Evolutionary conservation across 441 rosid species (phyloP).

Genomic region (Codiaeum variegatum): DNA sequence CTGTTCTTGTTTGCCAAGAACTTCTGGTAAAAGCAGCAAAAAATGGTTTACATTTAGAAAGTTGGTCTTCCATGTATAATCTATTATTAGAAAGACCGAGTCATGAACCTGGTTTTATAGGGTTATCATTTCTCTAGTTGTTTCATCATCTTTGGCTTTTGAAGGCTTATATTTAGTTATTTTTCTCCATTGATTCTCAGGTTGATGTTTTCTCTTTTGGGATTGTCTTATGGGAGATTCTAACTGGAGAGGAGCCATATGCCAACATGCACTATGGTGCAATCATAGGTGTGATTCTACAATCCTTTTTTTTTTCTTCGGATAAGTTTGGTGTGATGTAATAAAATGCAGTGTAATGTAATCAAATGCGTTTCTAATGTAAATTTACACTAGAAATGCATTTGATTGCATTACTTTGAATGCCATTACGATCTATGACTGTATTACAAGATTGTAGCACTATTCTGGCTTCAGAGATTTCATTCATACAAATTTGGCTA

Average conservation of each 20-base stretch:
- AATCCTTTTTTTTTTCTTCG: constrained; percentile 9
- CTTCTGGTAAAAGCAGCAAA: background rate
- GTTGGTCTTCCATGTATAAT: background rate
- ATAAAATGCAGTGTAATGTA: too few species aligned
- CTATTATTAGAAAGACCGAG: background rate
- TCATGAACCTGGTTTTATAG: background rate
- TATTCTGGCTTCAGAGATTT: background rate
- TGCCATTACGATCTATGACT: background rate
- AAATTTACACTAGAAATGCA: too few species aligned
- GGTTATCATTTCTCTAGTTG: constrained; percentile 3
- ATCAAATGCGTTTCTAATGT: too few species aligned
- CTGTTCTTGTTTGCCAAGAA: background rate
- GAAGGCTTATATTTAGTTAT: background rate
- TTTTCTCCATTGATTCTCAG: constrained; percentile 32
- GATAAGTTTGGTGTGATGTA: too few species aligned
- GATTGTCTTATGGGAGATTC: constrained; percentile 93
- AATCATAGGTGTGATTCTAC: constrained; percentile 58
- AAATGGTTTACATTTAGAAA: background rate
- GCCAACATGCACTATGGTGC: constrained; percentile 96
- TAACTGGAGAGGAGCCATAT: constrained; percentile 94
- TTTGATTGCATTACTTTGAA: too few species aligned
- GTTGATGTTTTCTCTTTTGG: constrained; percentile 95
- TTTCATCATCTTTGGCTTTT: background rate
- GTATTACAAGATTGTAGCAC: constrained; percentile 10
- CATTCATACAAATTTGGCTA: background rate